Base-by-base conservation (phyloP, 768 basidiomycete genomes). In the Filobasidium wieringae region DNA sequence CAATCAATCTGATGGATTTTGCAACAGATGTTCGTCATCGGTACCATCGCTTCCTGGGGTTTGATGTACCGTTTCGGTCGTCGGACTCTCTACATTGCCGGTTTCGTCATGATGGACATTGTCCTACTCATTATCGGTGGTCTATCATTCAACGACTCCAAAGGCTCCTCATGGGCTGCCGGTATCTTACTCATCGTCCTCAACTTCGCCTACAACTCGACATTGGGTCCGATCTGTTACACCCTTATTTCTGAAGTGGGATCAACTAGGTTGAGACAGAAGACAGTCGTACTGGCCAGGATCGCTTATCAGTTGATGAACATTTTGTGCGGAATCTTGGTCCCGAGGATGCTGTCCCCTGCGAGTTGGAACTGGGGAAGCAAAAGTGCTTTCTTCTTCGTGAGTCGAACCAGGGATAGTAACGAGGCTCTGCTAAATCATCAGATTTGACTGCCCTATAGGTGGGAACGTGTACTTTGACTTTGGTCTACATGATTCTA, bases 21-120 rank as follows among this genome's bases (percentile, higher is more conserved):
- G 22, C 1, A 26, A 7, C 19, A 57, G 12, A 64, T 74, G 62
- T 72, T 71, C 45, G 64, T 68, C 51, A 61, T 71, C 49, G 75
- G 74, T 9, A 75, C 72, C 4, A 60, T 75, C 50, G 52, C 60
- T 0, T 70, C 67, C 6, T 76, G 75, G 75, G 63, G 66, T 63
- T 59, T 72, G 11, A 57, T 75, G 58, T 34, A 19, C 2, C 27
- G 45, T 8, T 65, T 73, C 57, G 76, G 76, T 26, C 72, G 76
- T 24, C 67, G 76, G 41, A 60, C 54, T 4, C 66, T 77, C n/a
- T 77, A 75, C 67, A 45, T 76, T 27, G 41, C 37, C 30, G 76
- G 76, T 47, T 69, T 76, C 4, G 43, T 61, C 32, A 47, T 37
- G 36, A 65, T 74, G 64, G 32, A 57, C 40, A 34, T 66, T 51